Percentiles rank a stretch among this genome's conserved stretches.
These are phyloP conservation scores for Globisporangium carolinianum DNA, from an alignment of 352 stramenopile species.

Conservation along the genomic window DNA sequence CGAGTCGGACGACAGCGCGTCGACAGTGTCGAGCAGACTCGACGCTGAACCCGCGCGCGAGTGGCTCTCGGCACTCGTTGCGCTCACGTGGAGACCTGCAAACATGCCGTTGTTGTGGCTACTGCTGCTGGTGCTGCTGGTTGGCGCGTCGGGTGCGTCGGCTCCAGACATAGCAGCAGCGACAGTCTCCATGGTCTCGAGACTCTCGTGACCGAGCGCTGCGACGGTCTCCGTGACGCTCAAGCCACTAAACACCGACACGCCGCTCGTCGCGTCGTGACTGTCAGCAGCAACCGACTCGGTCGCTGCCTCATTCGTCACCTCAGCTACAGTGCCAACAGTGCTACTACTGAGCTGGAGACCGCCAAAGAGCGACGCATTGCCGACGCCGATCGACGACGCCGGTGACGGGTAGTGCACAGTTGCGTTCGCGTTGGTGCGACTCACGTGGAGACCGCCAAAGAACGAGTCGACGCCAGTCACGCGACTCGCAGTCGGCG, in stretches of 20 bases:
- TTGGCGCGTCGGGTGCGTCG: neutral
- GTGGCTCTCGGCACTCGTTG: constrained; percentile 9
- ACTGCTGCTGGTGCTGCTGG: neutral
- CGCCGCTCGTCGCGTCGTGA: no score
- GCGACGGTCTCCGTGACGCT: no score
- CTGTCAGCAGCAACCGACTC: neutral
- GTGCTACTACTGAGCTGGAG: constrained; percentile 5
- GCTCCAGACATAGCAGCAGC: neutral
- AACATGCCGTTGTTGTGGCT: constrained; percentile 6
- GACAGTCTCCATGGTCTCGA: no score
- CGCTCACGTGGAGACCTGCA: constrained; percentile 7
- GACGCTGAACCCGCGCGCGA: constrained; percentile 13
- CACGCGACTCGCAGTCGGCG: no score
- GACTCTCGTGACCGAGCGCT: no score
- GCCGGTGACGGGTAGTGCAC: no score
- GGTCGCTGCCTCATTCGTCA: neutral
- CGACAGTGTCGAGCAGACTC: constrained; percentile 7
- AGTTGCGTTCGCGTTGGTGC: no score
- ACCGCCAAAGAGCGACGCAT: constrained; percentile 29
- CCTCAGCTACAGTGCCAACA: neutral
- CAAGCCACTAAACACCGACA: no score
- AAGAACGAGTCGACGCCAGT: constrained; percentile 4
- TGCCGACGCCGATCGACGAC: no score
- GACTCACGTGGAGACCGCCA: no score
- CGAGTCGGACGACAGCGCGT: constrained; percentile 16